Conservation (phyloP, 1,284 basidiomycete species). For the Trichosporon asahii region DNA sequence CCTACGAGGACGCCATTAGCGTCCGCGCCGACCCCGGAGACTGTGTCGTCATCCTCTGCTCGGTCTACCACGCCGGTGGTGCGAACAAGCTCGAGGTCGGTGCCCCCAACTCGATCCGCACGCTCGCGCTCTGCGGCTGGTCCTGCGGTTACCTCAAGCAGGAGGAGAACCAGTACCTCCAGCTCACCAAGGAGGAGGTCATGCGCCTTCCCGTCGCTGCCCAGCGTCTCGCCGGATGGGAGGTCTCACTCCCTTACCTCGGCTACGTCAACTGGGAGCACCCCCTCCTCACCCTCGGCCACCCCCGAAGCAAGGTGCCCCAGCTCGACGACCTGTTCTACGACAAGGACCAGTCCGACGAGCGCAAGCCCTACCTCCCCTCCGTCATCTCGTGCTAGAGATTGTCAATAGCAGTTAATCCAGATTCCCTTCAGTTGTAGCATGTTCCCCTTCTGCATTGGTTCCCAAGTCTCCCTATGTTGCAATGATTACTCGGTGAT, state of each 20-base stretch:
- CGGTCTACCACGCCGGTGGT: conserved; percentile 25
- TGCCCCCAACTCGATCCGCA: conserved; percentile 19
- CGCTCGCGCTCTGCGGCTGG: conserved; percentile 20
- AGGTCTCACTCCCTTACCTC: conserved; percentile 23
- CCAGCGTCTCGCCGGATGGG: conserved; percentile 24
- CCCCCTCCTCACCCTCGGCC: conserved; percentile 23
- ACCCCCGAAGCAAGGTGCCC: conserved; percentile 20
- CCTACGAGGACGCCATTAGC: conserved; percentile 22
- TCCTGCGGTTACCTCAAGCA: conserved; percentile 24
- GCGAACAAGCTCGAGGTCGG: conserved; percentile 21
- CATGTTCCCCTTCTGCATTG: conserved; percentile 7
- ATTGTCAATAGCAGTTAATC: neutral
- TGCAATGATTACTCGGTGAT: neutral
- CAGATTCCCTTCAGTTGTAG: conserved; percentile 2
- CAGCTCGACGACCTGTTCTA: conserved; percentile 25
- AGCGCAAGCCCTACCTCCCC: neutral
- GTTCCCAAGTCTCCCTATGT: neutral
- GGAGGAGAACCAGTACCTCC: conserved; percentile 29
- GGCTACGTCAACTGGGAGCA: conserved; percentile 26
- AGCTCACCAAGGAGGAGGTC: conserved; percentile 22
- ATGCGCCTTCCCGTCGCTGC: conserved; percentile 21
- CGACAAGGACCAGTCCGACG: conserved; percentile 22
- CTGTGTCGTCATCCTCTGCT: conserved; percentile 25
- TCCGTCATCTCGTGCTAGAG: neutral
- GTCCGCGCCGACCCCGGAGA: conserved; percentile 23